A percentile compares a stretch with the other conserved stretches of the same genome.
phyloP scores from a whole-genome alignment of 1,139 yeast genomes.

The Arxiozyma slooffiae region DNA sequence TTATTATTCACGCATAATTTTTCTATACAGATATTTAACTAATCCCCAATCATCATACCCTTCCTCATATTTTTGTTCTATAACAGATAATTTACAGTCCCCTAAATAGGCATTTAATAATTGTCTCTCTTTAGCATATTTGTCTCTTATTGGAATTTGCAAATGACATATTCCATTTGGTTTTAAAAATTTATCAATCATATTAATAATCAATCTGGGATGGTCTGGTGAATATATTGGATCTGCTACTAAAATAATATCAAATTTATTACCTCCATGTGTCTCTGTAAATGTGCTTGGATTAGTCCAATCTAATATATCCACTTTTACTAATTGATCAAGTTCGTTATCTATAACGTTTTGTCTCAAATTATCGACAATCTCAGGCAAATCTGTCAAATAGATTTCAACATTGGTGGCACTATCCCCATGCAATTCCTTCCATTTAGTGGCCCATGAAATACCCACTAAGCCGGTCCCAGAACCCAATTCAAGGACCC shows the following conservation, averaged over 20 bases:
- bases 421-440: slow-evolving; percentile 22
- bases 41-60: slow-evolving; percentile 87
- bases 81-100: slow-evolving; percentile 28
- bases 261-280: slow-evolving; percentile 34
- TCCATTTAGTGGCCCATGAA: slow-evolving; percentile 36
- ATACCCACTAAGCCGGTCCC: slow-evolving; percentile 93
- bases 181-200: slow-evolving; percentile 40
- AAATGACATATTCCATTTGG: slow-evolving; percentile 43
- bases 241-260: slow-evolving; percentile 66
- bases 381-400: slow-evolving; percentile 73
- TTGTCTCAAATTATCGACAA: slow-evolving; percentile 52
- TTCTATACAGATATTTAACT: slow-evolving; percentile 50
- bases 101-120: slow-evolving; percentile 47
- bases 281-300: slow-evolving; percentile 36
- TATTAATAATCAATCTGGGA: slow-evolving; percentile 59
- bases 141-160: slow-evolving; percentile 65
- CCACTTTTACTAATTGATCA: slow-evolving; percentile 31
- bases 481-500: slow-evolving; percentile 72
- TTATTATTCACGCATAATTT: slow-evolving; percentile 14
- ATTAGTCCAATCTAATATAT: slow-evolving; percentile 68
- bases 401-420: slow-evolving; percentile 38
- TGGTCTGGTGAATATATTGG: slow-evolving; percentile 80
- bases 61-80: slow-evolving; percentile 36
- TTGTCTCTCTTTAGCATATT: slow-evolving; percentile 56
- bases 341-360: slow-evolving; percentile 49